These are phyloP conservation scores for Phalaenopsis hybrid DNA, from an alignment of 116 monocot species.

Conservation along the genomic window DNA sequence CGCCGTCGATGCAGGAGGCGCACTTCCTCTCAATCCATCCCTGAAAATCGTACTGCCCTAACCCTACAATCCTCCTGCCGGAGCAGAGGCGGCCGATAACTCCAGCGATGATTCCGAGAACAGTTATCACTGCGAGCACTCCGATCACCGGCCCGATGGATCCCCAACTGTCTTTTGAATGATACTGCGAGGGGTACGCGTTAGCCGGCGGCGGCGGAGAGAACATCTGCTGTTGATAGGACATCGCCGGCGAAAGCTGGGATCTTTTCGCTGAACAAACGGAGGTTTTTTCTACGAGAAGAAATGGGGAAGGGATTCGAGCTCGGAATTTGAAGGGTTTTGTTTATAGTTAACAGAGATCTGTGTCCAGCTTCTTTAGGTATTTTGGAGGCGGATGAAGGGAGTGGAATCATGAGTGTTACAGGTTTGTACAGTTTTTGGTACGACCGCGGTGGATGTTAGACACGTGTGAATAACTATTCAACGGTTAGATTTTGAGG, in stretches of 20 bases:
- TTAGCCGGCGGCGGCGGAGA: slow-evolving; percentile 12
- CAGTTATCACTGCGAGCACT: slow-evolving; percentile 31
- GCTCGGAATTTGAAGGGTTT: too few relatives aligned
- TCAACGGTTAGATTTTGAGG: too few relatives aligned
- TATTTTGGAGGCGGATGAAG: too few relatives aligned
- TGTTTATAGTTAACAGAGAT: too few relatives aligned
- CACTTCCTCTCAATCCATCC: slow-evolving; percentile 51
- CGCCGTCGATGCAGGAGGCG: slow-evolving; percentile 31
- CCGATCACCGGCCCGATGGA: slow-evolving; percentile 45
- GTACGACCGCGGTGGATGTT: too few relatives aligned
- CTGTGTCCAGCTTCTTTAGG: too few relatives aligned
- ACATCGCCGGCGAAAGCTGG: not conserved
- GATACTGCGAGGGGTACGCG: not conserved
- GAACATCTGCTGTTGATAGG: not conserved
- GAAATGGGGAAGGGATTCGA: too few relatives aligned
- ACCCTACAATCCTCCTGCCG: slow-evolving; percentile 2
- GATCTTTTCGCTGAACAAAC: not conserved
- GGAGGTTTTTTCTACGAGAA: too few relatives aligned
- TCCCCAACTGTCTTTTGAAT: slow-evolving; percentile 13
- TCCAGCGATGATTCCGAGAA: slow-evolving; percentile 31
- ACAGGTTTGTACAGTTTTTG: too few relatives aligned
- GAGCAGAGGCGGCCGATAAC: slow-evolving; percentile 37
- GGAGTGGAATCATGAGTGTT: too few relatives aligned
- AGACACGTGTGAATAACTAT: too few relatives aligned
- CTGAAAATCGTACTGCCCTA: slow-evolving; percentile 25